Base-by-base conservation (phyloP, 2,329 filamentous ascomycete species). In the Lachnellula willkommii region DNA sequence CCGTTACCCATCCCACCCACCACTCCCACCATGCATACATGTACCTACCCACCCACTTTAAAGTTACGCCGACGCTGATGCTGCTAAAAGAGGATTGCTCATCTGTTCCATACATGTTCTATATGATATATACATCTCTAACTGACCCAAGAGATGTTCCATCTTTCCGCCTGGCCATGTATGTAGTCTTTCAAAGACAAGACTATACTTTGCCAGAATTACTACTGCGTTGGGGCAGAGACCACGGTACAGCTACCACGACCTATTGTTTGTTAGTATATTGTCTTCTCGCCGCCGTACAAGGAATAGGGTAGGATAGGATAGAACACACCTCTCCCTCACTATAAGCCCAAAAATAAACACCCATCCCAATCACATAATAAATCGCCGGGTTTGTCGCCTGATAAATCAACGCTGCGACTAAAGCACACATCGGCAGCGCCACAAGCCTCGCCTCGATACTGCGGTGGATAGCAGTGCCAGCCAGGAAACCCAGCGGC, bases 331-430 rank as follows among this genome's bases (percentile, higher is more conserved):
- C 92, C 86, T 99, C 94, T 73, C 94, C 94, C 73, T 99, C 93
- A 67, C 88, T 94, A 68, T 95, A 97, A 1, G 90, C 94, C 92
- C 92, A 96, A 67, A 97, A 96, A 73, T 97, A 99, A 14, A 94
- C 86, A 7, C 77, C 79, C 75, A 95, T 85, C 20, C 87, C 93
- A 60, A 96, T 82, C 26, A 95, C 71, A 71, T 97, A 96, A 75
- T 97, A 99, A 52, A 97, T 75, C 4, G 90, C 94, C 2, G 93
- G 80, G 70, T 99, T 95, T 28, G 92, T 96, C 56, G 85, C 89
- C 72, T 97, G 94, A 71, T 99, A 99, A 60, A 96, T 77, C 60
- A 99, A 78, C 28, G 87, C 78, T 5, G 89, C 84, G 20, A 85
- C 77, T 43, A 97, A 77, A 8, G 88, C 84, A 46, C 84, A 84